A percentile compares a stretch with the other conserved stretches of the same genome.
Evolutionary conservation across 805 yeast genomes (phyloP).

Genomic region (Ogataea trehaloabstinens): DNA sequence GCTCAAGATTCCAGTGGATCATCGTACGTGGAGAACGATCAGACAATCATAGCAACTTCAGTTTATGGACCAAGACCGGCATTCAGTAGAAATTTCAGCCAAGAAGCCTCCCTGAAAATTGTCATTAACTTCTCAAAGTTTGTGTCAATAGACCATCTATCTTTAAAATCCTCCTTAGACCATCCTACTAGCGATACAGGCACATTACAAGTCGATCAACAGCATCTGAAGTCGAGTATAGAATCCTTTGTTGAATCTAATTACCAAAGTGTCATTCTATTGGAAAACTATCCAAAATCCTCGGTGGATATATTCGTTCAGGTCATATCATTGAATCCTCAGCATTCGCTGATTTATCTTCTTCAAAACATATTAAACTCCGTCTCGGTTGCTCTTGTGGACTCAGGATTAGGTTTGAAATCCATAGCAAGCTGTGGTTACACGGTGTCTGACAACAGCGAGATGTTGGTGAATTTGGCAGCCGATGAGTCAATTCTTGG

Average conservation of each 20-base stretch:
- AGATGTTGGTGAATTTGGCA: conserved; percentile 36
- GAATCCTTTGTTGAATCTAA: conserved; percentile 38
- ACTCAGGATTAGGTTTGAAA: conserved; percentile 77
- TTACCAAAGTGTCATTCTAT: conserved; percentile 41
- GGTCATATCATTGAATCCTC: conserved; percentile 49
- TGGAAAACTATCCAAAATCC: conserved; percentile 84
- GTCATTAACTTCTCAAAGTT: conserved; percentile 47
- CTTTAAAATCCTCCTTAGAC: conserved; percentile 40
- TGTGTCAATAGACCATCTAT: conserved; percentile 18
- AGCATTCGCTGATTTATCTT: conserved; percentile 34
- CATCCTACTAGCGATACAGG: conserved; percentile 39
- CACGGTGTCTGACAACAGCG: conserved; percentile 11
- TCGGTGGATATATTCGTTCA: conserved; percentile 77
- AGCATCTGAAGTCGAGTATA: conserved; percentile 29
- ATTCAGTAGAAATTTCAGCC: conserved; percentile 31
- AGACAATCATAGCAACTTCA: conserved; percentile 60
- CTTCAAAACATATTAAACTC: conserved; percentile 52
- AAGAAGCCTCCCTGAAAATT: conserved; percentile 28
- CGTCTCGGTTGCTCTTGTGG: conserved; percentile 72
- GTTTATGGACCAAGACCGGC: conserved; percentile 89
- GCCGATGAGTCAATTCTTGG: conserved; percentile 60
- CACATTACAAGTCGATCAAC: conserved; percentile 11
- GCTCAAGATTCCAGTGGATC: conserved; percentile 80
- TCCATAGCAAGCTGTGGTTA: conserved; percentile 72
- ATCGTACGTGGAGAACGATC: conserved; percentile 68